phyloP scores from a whole-genome alignment of 2,329 filamentous ascomycete species.

The Fusarium albidum region DNA sequence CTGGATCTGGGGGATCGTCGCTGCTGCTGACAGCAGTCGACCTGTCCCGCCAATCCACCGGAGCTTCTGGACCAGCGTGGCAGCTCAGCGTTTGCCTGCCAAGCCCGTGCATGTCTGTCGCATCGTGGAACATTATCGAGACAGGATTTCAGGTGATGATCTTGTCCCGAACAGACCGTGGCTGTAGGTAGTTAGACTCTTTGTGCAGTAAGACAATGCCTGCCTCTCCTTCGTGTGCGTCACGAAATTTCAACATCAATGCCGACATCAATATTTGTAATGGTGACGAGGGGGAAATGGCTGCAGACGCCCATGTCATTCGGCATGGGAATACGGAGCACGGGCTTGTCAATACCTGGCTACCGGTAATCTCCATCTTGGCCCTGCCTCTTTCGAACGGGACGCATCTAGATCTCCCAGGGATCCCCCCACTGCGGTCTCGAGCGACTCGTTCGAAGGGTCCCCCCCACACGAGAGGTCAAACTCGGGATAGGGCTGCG shows the following conservation, averaged over 20 bases:
- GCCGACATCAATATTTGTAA: conserved; percentile 5
- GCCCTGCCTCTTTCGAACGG: neutral
- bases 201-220: neutral
- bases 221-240: neutral
- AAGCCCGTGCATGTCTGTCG: neutral
- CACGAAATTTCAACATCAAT: neutral
- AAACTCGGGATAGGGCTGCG: conserved; percentile 5
- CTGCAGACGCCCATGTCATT: neutral
- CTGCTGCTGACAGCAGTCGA: neutral
- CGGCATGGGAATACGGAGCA: neutral
- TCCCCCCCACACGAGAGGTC: conserved; percentile 5
- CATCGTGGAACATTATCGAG: conserved; percentile 5
- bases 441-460: neutral
- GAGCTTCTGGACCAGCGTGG: neutral
- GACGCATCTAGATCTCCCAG: conserved; percentile 10
- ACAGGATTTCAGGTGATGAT: neutral
- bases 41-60: neutral
- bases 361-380: conserved; percentile 1
- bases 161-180: neutral
- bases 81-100: neutral
- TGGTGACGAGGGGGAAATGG: conserved; percentile 2
- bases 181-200: conserved; percentile 2
- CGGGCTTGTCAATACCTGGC: neutral
- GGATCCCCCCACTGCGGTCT: neutral
- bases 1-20: conserved; percentile 8